Evolutionary conservation across 305 asterid species (phyloP).

Genomic region (Fraxinus dipetala): DNA sequence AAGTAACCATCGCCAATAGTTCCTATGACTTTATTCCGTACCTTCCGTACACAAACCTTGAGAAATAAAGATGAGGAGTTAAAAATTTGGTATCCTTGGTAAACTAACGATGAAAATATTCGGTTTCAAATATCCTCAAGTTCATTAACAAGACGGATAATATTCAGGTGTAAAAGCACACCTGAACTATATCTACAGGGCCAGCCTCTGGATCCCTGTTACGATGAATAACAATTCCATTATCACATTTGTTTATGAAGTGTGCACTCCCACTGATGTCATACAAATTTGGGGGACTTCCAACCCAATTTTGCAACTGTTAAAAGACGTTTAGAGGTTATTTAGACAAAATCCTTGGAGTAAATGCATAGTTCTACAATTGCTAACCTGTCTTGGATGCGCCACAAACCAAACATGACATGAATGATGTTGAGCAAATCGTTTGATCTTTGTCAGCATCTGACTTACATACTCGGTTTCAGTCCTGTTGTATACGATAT

Average conservation of each 20-base stretch:
- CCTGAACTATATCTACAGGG: slow-evolving; percentile 84
- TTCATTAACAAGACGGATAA: not conserved
- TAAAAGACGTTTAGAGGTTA: slow-evolving; percentile 25
- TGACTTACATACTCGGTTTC: slow-evolving; percentile 98
- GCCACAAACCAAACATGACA: slow-evolving; percentile 99
- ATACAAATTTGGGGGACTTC: slow-evolving; percentile 82
- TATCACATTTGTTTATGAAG: slow-evolving; percentile 94
- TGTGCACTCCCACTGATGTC: slow-evolving; percentile 99
- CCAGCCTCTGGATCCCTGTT: slow-evolving; percentile 85
- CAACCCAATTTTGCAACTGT: slow-evolving; percentile 84
- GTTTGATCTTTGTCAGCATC: slow-evolving; percentile 86
- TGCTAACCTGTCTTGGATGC: slow-evolving; percentile 90
- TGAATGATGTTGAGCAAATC: slow-evolving; percentile 94
- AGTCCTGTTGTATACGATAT: slow-evolving; percentile 52
- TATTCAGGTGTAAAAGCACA: slow-evolving; percentile 25
- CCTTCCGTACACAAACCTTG: slow-evolving; percentile 88
- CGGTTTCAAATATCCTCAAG: not conserved
- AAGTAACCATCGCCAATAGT: slow-evolving; percentile 82
- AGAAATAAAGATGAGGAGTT: not conserved
- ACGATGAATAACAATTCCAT: slow-evolving; percentile 92
- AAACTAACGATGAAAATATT: not conserved
- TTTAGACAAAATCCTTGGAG: not conserved
- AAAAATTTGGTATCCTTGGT: not conserved
- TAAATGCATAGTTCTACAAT: slow-evolving; percentile 1
- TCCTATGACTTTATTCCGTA: slow-evolving; percentile 88